Percentiles rank a stretch among this genome's conserved stretches.
Conservation (phyloP, 345 rosid species). For the Psidium friedrichsthalianum region DNA sequence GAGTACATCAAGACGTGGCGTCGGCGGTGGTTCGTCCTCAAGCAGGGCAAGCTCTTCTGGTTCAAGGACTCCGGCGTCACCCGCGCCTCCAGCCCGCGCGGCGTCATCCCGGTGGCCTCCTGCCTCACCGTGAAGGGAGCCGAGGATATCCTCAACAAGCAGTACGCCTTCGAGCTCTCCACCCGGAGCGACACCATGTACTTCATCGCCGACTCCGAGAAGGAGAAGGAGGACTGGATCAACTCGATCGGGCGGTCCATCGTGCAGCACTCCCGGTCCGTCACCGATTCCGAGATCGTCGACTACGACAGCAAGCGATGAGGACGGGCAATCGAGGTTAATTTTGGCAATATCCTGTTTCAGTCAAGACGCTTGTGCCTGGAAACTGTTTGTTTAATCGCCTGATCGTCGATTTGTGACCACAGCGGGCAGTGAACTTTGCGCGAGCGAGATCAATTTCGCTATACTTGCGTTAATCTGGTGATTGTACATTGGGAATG, state of each 20-base stretch:
- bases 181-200: constrained; percentile 47
- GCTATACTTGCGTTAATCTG: not conserved
- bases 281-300: constrained; percentile 58
- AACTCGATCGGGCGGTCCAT: constrained; percentile 67
- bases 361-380: not conserved
- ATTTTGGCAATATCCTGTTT: not conserved
- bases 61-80: constrained; percentile 56
- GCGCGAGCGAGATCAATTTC: not conserved
- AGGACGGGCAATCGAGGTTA: not conserved
- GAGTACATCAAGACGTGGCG: constrained; percentile 74
- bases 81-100: constrained; percentile 50
- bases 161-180: constrained; percentile 52
- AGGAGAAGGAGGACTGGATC: constrained; percentile 78
- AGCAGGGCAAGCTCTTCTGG: constrained; percentile 65
- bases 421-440: not conserved
- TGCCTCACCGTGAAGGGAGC: constrained; percentile 73
- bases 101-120: constrained; percentile 41
- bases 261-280: constrained; percentile 64
- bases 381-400: not conserved
- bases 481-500: not conserved
- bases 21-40: constrained; percentile 68
- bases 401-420: not conserved
- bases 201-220: constrained; percentile 64
- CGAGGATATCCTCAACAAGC: constrained; percentile 52
- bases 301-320: constrained; percentile 44